Conservation (phyloP, 805 yeast species). For the Pichia nakasei region DNA sequence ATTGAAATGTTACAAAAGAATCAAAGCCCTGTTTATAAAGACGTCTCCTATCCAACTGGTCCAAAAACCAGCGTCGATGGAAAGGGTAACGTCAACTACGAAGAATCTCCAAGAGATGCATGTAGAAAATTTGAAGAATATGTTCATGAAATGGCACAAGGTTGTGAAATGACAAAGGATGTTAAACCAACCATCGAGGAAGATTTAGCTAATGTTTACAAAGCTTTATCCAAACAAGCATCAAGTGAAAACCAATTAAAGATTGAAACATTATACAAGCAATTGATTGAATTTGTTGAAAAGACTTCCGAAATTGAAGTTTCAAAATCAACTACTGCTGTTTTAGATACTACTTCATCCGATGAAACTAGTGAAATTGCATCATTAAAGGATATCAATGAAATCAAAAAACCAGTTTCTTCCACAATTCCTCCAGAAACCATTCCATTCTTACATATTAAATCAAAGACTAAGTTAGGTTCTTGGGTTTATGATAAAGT, state of each 20-base stretch:
- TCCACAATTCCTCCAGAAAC: conserved; percentile 71
- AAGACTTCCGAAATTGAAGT: conserved; percentile 64
- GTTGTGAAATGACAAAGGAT: conserved; percentile 72
- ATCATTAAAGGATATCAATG: conserved; percentile 65
- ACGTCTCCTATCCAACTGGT: conserved; percentile 88
- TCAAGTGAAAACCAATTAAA: conserved; percentile 60
- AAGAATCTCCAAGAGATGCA: conserved; percentile 80
- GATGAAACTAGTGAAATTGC: conserved; percentile 71
- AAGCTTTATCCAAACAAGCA: conserved; percentile 71
- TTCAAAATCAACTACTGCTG: conserved; percentile 48
- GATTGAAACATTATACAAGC: conserved; percentile 62
- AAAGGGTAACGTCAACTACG: conserved; percentile 79
- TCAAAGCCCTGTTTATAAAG: conserved; percentile 92
- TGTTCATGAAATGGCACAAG: conserved; percentile 93
- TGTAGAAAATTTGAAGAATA: conserved; percentile 94
- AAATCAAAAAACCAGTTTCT: conserved; percentile 66
- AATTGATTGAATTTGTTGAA: conserved; percentile 60
- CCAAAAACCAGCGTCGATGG: conserved; percentile 85
- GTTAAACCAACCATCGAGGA: conserved; percentile 73
- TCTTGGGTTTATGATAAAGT: conserved; percentile 78
- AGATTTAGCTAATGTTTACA: conserved; percentile 75
- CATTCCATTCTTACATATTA: conserved; percentile 89
- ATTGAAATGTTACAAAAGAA: conserved; percentile 66
- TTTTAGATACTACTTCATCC: conserved; percentile 35
- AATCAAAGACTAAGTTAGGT: conserved; percentile 63